Evolutionary conservation across 208 protist species (phyloP), one percentile per base, ranked within the genome.

Genomic region (Acanthamoeba culbertsoni): DNA sequence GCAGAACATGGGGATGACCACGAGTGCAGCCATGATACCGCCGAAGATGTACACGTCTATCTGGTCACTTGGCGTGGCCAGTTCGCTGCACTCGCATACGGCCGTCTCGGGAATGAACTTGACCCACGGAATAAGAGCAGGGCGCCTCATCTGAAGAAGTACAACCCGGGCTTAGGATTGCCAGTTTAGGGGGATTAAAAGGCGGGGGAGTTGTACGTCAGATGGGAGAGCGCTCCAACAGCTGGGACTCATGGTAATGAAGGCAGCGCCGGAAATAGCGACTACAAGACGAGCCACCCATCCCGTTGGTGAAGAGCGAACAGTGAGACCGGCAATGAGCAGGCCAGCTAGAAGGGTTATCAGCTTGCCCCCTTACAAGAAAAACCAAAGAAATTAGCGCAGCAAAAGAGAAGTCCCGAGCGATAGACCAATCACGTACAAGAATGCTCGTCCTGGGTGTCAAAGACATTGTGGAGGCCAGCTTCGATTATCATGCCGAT

Each of bases 371-470:
- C 82, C 82, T 90, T 20, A 40, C 35, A 14, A 46, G 8, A 84
- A 51, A 23, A 23, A 51, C 40, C 46, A 26, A 3, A 10, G 6
- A n/a, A 0, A 40, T 84, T 0, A 84, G 37, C 28, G 7, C 10
- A 40, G 53, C 8, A 62, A 40, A 57, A 88, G 42, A 2, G 4
- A 48, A 86, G n/a, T n/a, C n/a, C n/a, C n/a, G n/a, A n/a, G n/a
- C n/a, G n/a, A n/a, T n/a, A n/a, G n/a, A n/a, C n/a, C n/a, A 57
- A 40, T 4, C 26, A 86, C 48, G 48, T 90, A 90, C 82, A 90
- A n/a, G 48, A 45, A 35, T 90, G 82, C 42, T 90, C 82, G n/a
- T 90, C 82, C 28, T 68, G 48, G 55, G 57, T 90, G 51, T 90
- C 82, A 23, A 68, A 71, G 82, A 90, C 8, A 53, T 90, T 90